Percentiles rank a stretch among this genome's conserved stretches.
Conservation (phyloP, 257 asterid species). For the Thymus quinquecostatus region DNA sequence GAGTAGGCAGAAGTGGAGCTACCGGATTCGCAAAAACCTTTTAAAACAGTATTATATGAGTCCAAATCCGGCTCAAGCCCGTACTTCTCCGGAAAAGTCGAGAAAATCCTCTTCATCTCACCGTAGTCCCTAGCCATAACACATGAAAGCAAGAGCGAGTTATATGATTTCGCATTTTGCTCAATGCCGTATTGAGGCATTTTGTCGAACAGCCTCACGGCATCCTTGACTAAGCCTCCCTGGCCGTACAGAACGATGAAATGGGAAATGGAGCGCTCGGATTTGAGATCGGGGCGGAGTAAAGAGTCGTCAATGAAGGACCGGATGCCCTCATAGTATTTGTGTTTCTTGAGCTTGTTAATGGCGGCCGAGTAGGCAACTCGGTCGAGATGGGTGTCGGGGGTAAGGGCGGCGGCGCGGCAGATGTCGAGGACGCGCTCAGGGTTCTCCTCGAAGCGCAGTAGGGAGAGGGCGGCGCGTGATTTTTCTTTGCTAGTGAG, state of each 20-base stretch:
- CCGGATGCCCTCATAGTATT: constrained; percentile 64
- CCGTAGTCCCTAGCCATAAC: constrained; percentile 60
- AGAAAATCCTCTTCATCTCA: constrained; percentile 74
- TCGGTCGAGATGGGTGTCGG: constrained; percentile 73
- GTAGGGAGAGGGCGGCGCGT: constrained; percentile 78
- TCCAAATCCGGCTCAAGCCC: constrained; percentile 64
- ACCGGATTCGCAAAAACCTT: constrained; percentile 80
- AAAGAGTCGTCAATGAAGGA: constrained; percentile 55
- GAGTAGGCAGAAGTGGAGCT: constrained; percentile 65
- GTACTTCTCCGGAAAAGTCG: constrained; percentile 67
- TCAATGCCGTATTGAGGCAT: constrained; percentile 58
- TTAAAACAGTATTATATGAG: constrained; percentile 67
- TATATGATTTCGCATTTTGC: constrained; percentile 54
- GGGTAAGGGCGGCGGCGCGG: constrained; percentile 79
- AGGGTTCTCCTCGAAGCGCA: constrained; percentile 78
- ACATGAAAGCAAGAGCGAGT: constrained; percentile 67
- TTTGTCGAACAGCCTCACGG: constrained; percentile 63
- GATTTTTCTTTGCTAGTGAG: constrained; percentile 70
- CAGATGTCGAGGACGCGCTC: constrained; percentile 82
- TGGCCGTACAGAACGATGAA: constrained; percentile 77
- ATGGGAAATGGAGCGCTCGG: constrained; percentile 58
- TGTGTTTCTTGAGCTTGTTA: constrained; percentile 51
- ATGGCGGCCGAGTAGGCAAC: constrained; percentile 66
- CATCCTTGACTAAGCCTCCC: constrained; percentile 69
- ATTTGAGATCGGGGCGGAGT: constrained; percentile 53